phyloP scores from a whole-genome alignment of 2,329 filamentous ascomycete genomes.

The Pyrenophora tritici-repentis region DNA sequence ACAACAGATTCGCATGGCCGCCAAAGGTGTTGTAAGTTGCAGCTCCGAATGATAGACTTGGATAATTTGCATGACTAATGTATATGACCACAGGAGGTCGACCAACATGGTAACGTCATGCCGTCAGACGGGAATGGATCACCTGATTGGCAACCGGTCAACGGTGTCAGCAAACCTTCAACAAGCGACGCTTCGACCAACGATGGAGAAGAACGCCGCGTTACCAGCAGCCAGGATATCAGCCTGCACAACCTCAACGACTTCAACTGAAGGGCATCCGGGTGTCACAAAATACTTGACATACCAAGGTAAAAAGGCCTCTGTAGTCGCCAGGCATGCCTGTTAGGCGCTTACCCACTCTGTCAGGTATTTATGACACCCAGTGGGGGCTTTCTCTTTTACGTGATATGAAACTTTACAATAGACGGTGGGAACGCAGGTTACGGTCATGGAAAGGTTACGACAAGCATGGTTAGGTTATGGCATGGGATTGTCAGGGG shows the following conservation, averaged over 20 bases:
- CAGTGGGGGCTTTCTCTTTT: too few relatives aligned
- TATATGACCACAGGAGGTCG: conserved; percentile 50
- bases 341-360: too few relatives aligned
- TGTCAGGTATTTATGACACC: too few relatives aligned
- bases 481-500: not conserved
- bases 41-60: not conserved
- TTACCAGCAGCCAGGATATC: conserved; percentile 61
- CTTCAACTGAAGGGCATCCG: too few relatives aligned
- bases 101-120: conserved; percentile 61
- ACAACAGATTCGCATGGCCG: conserved; percentile 65
- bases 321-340: too few relatives aligned
- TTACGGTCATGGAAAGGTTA: conserved; percentile 4
- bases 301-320: too few relatives aligned
- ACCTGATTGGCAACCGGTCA: conserved; percentile 33
- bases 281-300: too few relatives aligned
- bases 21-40: conserved; percentile 59
- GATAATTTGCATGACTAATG: conserved; percentile 12
- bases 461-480: conserved; percentile 5
- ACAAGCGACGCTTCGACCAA: conserved; percentile 20
- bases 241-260: conserved; percentile 63
- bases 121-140: conserved; percentile 49
- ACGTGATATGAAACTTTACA: conserved; percentile 1
- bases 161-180: conserved; percentile 21
- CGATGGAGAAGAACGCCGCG: conserved; percentile 34
- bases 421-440: conserved; percentile 3